Evolutionary conservation across 768 basidiomycete species (phyloP).

Genomic region (Trametes cubensis): DNA sequence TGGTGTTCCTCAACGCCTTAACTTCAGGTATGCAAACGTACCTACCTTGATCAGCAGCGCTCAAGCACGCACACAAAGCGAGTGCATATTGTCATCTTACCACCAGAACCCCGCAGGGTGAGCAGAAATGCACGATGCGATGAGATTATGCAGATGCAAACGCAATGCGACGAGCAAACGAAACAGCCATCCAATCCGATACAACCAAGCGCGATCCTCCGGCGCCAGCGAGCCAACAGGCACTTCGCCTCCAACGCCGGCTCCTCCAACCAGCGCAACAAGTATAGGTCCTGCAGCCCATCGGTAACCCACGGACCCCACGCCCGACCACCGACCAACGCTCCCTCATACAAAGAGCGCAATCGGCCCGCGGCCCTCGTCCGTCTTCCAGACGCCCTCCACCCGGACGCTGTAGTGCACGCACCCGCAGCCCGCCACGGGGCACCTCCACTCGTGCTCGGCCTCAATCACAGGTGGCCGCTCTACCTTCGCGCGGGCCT

Average conservation of each 20-base stretch:
- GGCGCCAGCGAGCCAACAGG: too few relatives aligned
- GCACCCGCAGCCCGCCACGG: constrained; percentile 57
- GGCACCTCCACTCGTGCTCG: constrained; percentile 64
- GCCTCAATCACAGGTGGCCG: constrained; percentile 44
- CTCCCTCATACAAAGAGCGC: constrained; percentile 42
- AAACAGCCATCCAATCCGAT: not conserved
- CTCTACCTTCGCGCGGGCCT: constrained; percentile 26
- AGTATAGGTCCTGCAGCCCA: too few relatives aligned
- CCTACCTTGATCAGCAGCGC: not conserved
- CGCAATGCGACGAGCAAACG: not conserved
- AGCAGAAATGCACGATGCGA: constrained; percentile 8
- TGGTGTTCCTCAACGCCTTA: too few relatives aligned
- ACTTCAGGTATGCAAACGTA: too few relatives aligned
- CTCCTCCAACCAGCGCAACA: not conserved
- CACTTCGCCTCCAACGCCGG: too few relatives aligned
- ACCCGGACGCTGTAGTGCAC: constrained; percentile 60
- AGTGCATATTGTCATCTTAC: not conserved
- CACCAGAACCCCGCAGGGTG: constrained; percentile 11
- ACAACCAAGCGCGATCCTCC: too few relatives aligned
- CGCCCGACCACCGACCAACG: not conserved
- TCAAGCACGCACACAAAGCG: not conserved
- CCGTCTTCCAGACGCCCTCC: constrained; percentile 62
- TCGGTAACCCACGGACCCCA: not conserved
- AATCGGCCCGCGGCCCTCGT: constrained; percentile 47
- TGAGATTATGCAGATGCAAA: not conserved